A percentile compares a stretch with the other conserved stretches of the same genome.
Evolutionary conservation across 1,139 yeast species (phyloP).

Genomic region (Candida mesenterica): DNA sequence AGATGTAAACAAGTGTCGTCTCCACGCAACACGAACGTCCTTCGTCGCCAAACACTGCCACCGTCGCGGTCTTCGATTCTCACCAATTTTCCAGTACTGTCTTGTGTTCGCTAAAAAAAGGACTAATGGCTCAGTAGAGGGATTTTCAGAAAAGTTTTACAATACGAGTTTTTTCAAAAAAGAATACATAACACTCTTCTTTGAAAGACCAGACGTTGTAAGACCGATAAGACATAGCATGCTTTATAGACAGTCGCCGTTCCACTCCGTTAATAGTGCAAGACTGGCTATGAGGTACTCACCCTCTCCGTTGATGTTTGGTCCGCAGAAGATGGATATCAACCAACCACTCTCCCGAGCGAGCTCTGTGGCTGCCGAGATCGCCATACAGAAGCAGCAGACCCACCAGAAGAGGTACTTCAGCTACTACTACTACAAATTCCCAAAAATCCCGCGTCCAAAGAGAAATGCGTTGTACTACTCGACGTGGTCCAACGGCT

Average conservation of each 20-base stretch:
- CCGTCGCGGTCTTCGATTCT: no score
- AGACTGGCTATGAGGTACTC: constrained; percentile 15
- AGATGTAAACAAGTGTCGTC: no score
- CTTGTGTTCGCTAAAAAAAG: neutral
- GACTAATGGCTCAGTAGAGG: no score
- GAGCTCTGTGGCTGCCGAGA: constrained; percentile 34
- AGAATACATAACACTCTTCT: no score
- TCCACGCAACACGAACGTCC: no score
- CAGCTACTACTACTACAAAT: constrained; percentile 39
- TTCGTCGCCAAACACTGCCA: no score
- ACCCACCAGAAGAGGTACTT: constrained; percentile 22
- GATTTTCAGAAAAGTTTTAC: constrained; percentile 1
- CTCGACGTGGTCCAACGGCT: constrained; percentile 38
- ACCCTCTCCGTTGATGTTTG: constrained; percentile 13
- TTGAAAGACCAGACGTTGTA: no score
- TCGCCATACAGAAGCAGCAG: constrained; percentile 15
- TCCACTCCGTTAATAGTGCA: constrained; percentile 9
- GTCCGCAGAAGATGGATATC: constrained; percentile 32
- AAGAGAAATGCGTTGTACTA: constrained; percentile 58
- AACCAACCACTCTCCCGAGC: constrained; percentile 47
- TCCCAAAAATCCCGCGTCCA: constrained; percentile 65
- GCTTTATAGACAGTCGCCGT: constrained; percentile 14
- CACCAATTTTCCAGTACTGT: no score
- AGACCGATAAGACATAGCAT: constrained; percentile 5
- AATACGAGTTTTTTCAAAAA: neutral